Conservation (phyloP, 2,329 filamentous ascomycete species). For the Teratosphaeria epicoccoides region DNA sequence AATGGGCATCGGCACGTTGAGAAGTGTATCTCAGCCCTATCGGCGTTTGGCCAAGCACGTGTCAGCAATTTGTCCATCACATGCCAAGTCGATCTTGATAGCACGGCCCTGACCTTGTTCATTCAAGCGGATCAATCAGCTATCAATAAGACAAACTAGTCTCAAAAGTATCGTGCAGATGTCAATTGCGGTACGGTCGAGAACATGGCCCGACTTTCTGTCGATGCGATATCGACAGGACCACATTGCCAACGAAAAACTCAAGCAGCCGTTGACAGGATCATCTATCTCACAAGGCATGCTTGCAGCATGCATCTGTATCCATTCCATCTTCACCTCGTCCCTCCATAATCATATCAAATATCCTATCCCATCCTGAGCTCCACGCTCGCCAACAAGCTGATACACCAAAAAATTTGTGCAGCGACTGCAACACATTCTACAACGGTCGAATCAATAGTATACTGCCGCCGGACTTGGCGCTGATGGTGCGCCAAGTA, state of each 20-base stretch:
- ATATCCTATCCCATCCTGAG: background rate
- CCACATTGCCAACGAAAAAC: too few relatives aligned
- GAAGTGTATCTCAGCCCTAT: background rate
- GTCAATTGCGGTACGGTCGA: too few relatives aligned
- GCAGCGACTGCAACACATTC: too few relatives aligned
- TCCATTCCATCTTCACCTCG: too few relatives aligned
- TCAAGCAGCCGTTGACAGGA: too few relatives aligned
- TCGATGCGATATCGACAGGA: too few relatives aligned
- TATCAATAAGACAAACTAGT: too few relatives aligned
- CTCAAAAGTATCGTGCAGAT: too few relatives aligned
- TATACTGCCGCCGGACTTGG: background rate
- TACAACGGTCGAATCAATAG: too few relatives aligned
- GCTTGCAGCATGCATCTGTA: background rate
- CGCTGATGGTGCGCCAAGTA: background rate
- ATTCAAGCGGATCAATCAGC: too few relatives aligned
- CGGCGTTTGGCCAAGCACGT: background rate
- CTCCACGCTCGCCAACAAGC: background rate
- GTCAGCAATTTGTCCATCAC: background rate
- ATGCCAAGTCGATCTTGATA: background rate
- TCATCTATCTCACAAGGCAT: background rate
- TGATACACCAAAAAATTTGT: background rate
- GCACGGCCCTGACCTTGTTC: too few relatives aligned
- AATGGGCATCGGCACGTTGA: background rate
- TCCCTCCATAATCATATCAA: background rate
- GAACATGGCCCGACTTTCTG: too few relatives aligned